Evolutionary conservation across 305 asterid species (phyloP), one percentile per base, ranked within the genome.

Genomic region (Ruellia speciosa): DNA sequence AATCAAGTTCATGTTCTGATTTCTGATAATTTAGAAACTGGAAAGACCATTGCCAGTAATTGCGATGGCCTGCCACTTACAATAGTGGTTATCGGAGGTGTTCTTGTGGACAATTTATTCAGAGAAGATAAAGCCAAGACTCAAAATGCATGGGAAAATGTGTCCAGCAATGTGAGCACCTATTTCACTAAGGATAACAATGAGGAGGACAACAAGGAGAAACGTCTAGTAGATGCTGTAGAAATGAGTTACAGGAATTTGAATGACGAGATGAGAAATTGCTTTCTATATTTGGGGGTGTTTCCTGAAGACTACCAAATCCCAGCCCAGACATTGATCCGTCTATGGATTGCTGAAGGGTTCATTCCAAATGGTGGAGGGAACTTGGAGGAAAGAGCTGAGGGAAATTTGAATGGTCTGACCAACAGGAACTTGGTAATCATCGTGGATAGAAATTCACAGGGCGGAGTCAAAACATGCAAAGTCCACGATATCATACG

Each of bases 291-390:
- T 10, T 43, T 56, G 14, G 66, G 65, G 6, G 49, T 34, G 24
- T 69, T 69, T 24, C 73, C 73, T 7, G 60, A 53, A 45, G 69
- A 59, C 35, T 45, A 10, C 20, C 53, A 49, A 43, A 63, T 69
- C 18, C 24, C 69, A 0, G 49, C 50, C 13, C 41, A 60, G 65
- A 69, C 58, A 16, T 14, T 59, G 33, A 7, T 6, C 7, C n/a
- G 31, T 0, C 24, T 59, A 13, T 59, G 64, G 64, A 59, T 59
- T 10, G 64, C 64, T 0, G 64, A 59, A 33, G 64, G 64, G 0
- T 59, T 59, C 19, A 14, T 59, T n/a, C 1, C 40, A 48, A 31
- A 6, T 0, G 0, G 13, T 24, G 28, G n/a, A 15, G 15, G 48
- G 50, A 60, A 31, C 15, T 14, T 35, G 8, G 69, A 69, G 28